Evolutionary conservation across 2,329 filamentous ascomycete genomes (phyloP).

Genomic region (Monilinia polystroma): DNA sequence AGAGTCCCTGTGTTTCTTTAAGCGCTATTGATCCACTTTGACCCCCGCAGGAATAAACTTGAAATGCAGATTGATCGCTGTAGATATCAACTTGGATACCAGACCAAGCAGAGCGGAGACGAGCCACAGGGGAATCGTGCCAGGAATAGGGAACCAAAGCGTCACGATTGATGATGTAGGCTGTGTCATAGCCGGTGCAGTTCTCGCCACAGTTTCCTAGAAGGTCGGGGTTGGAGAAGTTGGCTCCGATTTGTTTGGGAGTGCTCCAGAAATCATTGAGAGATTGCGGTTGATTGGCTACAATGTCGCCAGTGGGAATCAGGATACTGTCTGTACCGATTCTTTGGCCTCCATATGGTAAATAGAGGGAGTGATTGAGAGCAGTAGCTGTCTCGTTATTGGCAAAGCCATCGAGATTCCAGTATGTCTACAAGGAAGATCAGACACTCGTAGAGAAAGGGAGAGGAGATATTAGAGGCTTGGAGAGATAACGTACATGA

Average conservation of each 20-base stretch:
- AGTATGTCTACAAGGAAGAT: constrained; percentile 61
- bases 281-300: constrained; percentile 63
- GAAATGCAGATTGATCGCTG: constrained; percentile 82
- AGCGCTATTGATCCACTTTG: constrained; percentile 69
- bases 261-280: constrained; percentile 81
- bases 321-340: constrained; percentile 68
- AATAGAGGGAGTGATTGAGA: constrained; percentile 69
- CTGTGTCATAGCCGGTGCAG: constrained; percentile 81
- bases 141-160: constrained; percentile 60
- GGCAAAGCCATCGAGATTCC: constrained; percentile 78
- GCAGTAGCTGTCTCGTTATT: constrained; percentile 65
- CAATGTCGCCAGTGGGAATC: constrained; percentile 73
- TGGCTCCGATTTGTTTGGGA: constrained; percentile 75
- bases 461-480: not conserved
- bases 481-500: constrained; percentile 43
- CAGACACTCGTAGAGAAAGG: constrained; percentile 1
- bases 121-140: constrained; percentile 61
- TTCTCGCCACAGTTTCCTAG: constrained; percentile 73
- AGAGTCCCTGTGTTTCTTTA: constrained; percentile 68
- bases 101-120: constrained; percentile 69
- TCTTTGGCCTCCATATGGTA: constrained; percentile 71
- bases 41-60: constrained; percentile 80
- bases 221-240: constrained; percentile 61
- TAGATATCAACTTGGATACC: constrained; percentile 82
- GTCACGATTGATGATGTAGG: constrained; percentile 66